Evolutionary conservation across 208 protist genomes (phyloP).

Genomic region (Balamuthia mandrillaris): DNA sequence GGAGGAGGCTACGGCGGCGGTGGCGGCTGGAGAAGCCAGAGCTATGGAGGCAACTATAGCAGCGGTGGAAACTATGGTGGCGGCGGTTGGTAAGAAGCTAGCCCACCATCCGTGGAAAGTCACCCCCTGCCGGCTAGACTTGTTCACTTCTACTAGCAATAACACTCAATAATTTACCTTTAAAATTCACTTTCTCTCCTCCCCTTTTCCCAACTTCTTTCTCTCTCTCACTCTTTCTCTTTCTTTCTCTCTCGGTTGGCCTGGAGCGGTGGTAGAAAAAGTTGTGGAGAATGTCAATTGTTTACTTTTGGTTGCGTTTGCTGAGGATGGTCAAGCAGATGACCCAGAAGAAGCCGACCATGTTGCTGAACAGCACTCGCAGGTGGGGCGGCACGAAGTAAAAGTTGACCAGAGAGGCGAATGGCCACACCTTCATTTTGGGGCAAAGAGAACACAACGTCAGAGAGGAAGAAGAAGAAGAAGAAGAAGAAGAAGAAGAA

Average conservation of each 20-base stretch:
- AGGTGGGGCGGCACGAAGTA: not conserved
- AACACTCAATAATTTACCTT: not conserved
- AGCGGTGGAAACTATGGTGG: not conserved
- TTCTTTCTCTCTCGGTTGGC: not conserved
- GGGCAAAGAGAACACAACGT: not conserved
- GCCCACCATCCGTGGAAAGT: not conserved
- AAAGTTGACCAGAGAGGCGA: not conserved
- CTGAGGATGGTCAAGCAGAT: not conserved
- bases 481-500: not conserved
- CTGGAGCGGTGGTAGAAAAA: not conserved
- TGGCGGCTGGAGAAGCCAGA: not conserved
- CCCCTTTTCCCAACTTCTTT: not conserved
- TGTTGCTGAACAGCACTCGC: not conserved
- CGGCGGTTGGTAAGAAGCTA: not conserved
- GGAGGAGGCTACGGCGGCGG: not conserved
- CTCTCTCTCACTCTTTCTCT: not conserved
- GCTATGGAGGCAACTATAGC: not conserved
- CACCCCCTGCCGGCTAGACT: not conserved
- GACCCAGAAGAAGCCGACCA: slow-evolving; percentile 2
- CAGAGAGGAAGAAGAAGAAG: not conserved
- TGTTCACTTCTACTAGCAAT: not conserved
- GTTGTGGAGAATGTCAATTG: not conserved
- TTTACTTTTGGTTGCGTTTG: not conserved
- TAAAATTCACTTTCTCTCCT: not conserved
- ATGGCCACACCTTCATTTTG: not conserved